phyloP scores from a whole-genome alignment of 2,329 filamentous ascomycete species.

The Akanthomyces lecanii region DNA sequence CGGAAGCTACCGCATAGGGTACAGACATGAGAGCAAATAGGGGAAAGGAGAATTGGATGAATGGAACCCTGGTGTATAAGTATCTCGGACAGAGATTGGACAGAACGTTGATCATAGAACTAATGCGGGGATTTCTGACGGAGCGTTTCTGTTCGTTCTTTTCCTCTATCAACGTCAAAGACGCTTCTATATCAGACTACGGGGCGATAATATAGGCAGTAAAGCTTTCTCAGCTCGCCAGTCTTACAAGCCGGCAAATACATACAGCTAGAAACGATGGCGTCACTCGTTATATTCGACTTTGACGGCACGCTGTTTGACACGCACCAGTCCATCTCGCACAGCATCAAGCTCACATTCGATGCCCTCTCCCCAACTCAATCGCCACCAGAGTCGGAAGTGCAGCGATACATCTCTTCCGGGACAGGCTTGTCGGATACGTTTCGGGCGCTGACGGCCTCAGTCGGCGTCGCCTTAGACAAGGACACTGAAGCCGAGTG shows the following conservation, averaged over 20 bases:
- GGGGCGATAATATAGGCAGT: too few species aligned
- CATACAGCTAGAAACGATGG: neutral
- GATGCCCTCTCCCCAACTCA: constrained; percentile 13
- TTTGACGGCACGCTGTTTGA: constrained; percentile 22
- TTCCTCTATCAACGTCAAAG: too few species aligned
- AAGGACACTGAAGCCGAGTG: constrained; percentile 9
- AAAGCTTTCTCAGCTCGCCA: too few species aligned
- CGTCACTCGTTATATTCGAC: constrained; percentile 19
- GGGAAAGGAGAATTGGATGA: too few species aligned
- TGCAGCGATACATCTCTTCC: constrained; percentile 17
- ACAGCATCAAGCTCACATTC: constrained; percentile 20
- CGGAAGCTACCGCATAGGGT: too few species aligned
- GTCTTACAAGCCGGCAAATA: neutral
- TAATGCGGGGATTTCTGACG: too few species aligned
- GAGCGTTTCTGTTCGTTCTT: too few species aligned
- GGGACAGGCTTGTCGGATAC: constrained; percentile 18
- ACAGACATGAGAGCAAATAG: too few species aligned
- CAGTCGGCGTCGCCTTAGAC: neutral
- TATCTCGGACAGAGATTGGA: too few species aligned
- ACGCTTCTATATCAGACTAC: too few species aligned
- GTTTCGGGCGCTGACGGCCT: constrained; percentile 16
- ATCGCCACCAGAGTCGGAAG: constrained; percentile 9
- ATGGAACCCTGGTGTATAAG: too few species aligned
- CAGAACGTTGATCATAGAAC: too few species aligned
- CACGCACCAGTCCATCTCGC: constrained; percentile 18